A percentile compares a stretch with the other conserved stretches of the same genome.
Evolutionary conservation across 164 flowering plant genomes (phyloP).

Genomic region (Vitis labrusca): DNA sequence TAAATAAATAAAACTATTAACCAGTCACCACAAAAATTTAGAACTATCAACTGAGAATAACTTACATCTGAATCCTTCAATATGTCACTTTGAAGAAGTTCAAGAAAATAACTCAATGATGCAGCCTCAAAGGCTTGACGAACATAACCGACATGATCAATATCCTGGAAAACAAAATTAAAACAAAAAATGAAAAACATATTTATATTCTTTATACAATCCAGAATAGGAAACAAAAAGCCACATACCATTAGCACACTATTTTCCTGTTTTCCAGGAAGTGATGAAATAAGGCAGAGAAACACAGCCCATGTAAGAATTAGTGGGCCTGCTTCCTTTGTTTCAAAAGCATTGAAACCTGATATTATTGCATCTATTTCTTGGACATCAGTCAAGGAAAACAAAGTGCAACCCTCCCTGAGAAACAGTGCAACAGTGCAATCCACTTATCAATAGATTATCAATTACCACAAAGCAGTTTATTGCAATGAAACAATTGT

Average conservation of each 20-base stretch:
- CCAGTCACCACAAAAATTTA: neutral
- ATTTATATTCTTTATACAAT: no score
- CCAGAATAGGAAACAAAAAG: slow-evolving; percentile 1
- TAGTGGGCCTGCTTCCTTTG: slow-evolving; percentile 76
- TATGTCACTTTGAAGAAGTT: slow-evolving; percentile 65
- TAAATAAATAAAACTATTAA: neutral
- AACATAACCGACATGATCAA: slow-evolving; percentile 85
- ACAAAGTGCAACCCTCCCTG: slow-evolving; percentile 61
- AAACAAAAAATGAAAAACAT: slow-evolving; percentile 4
- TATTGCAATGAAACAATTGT: no score
- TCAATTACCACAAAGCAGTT: no score
- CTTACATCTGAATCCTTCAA: slow-evolving; percentile 82
- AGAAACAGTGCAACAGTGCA: slow-evolving; percentile 8
- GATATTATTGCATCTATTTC: slow-evolving; percentile 79
- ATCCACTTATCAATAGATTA: no score
- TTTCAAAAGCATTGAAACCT: slow-evolving; percentile 49
- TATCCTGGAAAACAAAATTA: slow-evolving; percentile 51
- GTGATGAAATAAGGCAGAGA: slow-evolving; percentile 72
- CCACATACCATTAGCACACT: slow-evolving; percentile 49
- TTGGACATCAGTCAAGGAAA: slow-evolving; percentile 62
- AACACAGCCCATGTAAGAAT: slow-evolving; percentile 89
- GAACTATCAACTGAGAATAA: slow-evolving; percentile 3
- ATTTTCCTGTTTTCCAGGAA: slow-evolving; percentile 65
- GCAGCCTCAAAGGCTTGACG: slow-evolving; percentile 84
- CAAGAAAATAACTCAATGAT: slow-evolving; percentile 56